phyloP scores from a whole-genome alignment of 208 protist species.

The Herpetomonas samuelpessoai region DNA sequence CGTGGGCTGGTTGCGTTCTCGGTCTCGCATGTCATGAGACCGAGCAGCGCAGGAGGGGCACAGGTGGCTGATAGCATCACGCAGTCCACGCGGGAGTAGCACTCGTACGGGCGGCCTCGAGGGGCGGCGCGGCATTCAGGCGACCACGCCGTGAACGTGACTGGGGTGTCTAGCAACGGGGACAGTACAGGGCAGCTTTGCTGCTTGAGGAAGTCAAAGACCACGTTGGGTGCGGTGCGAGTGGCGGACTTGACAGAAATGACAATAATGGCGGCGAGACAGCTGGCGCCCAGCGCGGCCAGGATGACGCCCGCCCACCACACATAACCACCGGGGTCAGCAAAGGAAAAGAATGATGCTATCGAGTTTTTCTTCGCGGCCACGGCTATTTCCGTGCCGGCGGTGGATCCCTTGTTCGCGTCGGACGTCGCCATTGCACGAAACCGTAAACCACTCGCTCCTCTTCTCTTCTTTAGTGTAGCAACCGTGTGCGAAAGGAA shows the following conservation, averaged over 20 bases:
- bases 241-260: constrained; percentile 18
- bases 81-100: constrained; percentile 37
- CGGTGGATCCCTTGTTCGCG: too few species aligned
- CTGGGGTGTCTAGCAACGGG: constrained; percentile 6
- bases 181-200: constrained; percentile 33
- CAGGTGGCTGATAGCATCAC: constrained; percentile 19
- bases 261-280: constrained; percentile 29
- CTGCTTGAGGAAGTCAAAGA: constrained; percentile 14
- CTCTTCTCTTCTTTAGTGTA: too few species aligned
- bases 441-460: too few species aligned
- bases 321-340: constrained; percentile 21
- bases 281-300: constrained; percentile 16
- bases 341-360: constrained; percentile 43
- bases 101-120: constrained; percentile 18
- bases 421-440: too few species aligned
- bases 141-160: constrained; percentile 33
- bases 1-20: background rate
- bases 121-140: constrained; percentile 9
- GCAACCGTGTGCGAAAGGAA: too few species aligned
- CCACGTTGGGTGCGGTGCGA: constrained; percentile 16
- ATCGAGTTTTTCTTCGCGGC: too few species aligned
- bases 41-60: constrained; percentile 17
- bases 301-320: constrained; percentile 44
- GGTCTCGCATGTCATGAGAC: constrained; percentile 22
- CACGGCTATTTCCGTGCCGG: too few species aligned